Evolutionary conservation across 495 filamentous ascomycete genomes (phyloP).

Genomic region (Margaritispora aquatica): DNA sequence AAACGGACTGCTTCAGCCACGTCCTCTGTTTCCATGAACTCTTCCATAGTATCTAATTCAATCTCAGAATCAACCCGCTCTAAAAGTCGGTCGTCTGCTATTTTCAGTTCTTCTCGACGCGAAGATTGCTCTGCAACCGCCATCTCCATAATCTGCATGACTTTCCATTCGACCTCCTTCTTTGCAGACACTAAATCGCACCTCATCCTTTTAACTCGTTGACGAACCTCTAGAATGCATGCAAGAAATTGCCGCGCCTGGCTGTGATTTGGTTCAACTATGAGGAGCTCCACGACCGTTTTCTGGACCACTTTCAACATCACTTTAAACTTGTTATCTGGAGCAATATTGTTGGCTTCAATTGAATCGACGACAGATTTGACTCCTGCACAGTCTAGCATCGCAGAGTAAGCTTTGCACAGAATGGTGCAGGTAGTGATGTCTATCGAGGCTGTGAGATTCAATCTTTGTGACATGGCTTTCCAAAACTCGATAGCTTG

Average conservation of each 20-base stretch:
- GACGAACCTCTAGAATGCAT: background rate
- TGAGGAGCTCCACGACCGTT: background rate
- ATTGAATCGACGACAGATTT: constrained; percentile 25
- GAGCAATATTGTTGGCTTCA: constrained; percentile 23
- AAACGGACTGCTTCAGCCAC: no score
- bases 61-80: no score
- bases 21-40: no score
- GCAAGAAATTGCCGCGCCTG: constrained; percentile 1
- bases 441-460: constrained; percentile 29
- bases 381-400: constrained; percentile 30
- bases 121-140: constrained; percentile 3
- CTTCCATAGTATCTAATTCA: no score
- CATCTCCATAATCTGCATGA: constrained; percentile 20
- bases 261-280: background rate
- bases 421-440: constrained; percentile 29
- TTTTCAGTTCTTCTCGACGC: background rate
- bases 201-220: constrained; percentile 12
- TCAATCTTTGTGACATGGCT: constrained; percentile 15
- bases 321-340: constrained; percentile 23
- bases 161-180: constrained; percentile 14
- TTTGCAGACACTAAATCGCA: constrained; percentile 11
- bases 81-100: no score
- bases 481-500: constrained; percentile 34
- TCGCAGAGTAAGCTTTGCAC: constrained; percentile 30
- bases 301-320: constrained; percentile 29